A percentile compares a stretch with the other conserved stretches of the same genome.
Evolutionary conservation across 2,329 filamentous ascomycete genomes (phyloP).

Genomic region (Hymenoscyphus scutula): DNA sequence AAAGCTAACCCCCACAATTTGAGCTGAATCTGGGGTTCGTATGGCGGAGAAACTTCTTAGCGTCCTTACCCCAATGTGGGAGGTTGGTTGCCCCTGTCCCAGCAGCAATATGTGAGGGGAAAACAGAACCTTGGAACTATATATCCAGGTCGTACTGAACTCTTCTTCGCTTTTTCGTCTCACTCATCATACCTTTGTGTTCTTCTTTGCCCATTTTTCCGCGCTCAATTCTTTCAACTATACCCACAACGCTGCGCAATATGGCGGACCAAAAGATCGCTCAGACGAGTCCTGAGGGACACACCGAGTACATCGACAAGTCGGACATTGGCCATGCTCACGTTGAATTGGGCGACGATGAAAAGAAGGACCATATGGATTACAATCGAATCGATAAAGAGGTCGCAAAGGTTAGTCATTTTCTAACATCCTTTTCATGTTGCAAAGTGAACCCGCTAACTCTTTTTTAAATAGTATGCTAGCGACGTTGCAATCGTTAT

Average conservation of each 20-base stretch:
- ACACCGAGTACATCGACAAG: neutral
- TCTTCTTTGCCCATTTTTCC: neutral
- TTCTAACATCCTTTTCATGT: neutral
- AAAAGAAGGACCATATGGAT: constrained; percentile 44
- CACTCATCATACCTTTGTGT: neutral
- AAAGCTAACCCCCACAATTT: neutral
- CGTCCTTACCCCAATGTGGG: neutral
- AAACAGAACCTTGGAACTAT: neutral
- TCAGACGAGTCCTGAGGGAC: neutral
- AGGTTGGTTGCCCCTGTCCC: neutral
- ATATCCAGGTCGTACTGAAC: constrained; percentile 4
- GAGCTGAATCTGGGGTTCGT: neutral
- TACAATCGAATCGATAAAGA: constrained; percentile 63
- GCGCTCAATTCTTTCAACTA: neutral
- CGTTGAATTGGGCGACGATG: constrained; percentile 39
- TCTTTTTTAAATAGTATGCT: constrained; percentile 47
- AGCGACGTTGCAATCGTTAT: constrained; percentile 59
- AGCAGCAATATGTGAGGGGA: neutral
- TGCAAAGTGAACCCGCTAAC: neutral
- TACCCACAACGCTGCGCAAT: neutral
- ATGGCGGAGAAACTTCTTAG: constrained; percentile 7
- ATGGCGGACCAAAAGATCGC: constrained; percentile 15
- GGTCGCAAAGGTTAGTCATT: constrained; percentile 50
- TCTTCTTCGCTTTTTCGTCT: neutral
- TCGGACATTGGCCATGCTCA: constrained; percentile 12